Conservation (phyloP, 2,329 filamentous ascomycete species). For the Didymella keratinophila region DNA sequence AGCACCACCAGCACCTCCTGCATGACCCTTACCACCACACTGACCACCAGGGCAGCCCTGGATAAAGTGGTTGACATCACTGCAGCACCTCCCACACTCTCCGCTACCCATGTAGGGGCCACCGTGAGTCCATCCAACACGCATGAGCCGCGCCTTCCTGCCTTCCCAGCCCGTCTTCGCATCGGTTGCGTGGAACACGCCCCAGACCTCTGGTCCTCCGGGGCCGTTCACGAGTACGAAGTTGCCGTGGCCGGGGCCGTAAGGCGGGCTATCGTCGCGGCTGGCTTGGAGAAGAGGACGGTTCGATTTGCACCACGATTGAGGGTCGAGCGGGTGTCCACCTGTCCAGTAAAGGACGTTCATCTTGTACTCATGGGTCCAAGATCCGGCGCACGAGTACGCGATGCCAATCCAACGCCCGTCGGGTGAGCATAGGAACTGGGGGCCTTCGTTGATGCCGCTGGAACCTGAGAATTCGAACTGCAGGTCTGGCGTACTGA, state of each 20-base stretch:
- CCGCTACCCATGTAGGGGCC: conserved; percentile 55
- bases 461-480: conserved; percentile 53
- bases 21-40: conserved; percentile 38
- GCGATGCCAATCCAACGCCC: conserved; percentile 54
- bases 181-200: conserved; percentile 58
- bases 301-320: conserved; percentile 52
- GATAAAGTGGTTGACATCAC: conserved; percentile 43
- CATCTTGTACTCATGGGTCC: conserved; percentile 60
- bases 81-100: conserved; percentile 49
- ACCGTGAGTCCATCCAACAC: conserved; percentile 48
- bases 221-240: conserved; percentile 51
- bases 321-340: conserved; percentile 50
- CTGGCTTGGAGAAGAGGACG: conserved; percentile 51
- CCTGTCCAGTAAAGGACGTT: conserved; percentile 53
- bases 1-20: conserved; percentile 29
- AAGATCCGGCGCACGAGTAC: conserved; percentile 57
- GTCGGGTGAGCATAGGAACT: conserved; percentile 49
- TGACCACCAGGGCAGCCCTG: conserved; percentile 39
- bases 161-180: conserved; percentile 56
- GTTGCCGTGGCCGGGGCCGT: conserved; percentile 57
- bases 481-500: conserved; percentile 50
- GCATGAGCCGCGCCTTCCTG: conserved; percentile 55
- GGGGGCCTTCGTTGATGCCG: conserved; percentile 58
- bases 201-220: conserved; percentile 51
- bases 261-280: conserved; percentile 49